Conservation (phyloP, 208 protist genomes). For the Leishmania arabica region DNA sequence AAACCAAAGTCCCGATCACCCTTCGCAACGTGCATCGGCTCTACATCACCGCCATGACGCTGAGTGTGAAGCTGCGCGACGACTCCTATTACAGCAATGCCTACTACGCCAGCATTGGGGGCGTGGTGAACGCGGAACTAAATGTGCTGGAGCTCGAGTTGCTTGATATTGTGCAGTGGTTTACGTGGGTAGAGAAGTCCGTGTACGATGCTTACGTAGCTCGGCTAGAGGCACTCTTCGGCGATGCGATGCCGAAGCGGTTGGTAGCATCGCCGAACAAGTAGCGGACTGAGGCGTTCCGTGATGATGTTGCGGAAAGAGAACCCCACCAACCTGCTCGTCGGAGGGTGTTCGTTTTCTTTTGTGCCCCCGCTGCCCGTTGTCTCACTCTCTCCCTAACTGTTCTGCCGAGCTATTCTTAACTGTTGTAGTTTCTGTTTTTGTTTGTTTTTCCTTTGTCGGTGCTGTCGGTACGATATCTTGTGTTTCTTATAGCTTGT, state of each 20-base stretch:
- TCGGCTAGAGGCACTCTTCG: conserved; percentile 45
- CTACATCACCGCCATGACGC: conserved; percentile 81
- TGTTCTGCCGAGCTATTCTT: background rate
- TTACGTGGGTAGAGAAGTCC: conserved; percentile 72
- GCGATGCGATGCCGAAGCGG: conserved; percentile 14
- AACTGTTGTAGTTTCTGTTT: background rate
- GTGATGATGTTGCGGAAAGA: background rate
- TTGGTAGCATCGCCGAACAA: background rate
- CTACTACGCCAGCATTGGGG: conserved; percentile 92
- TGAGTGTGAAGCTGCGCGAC: conserved; percentile 91
- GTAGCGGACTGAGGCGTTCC: background rate
- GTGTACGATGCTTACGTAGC: conserved; percentile 56
- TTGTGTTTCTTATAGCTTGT: background rate
- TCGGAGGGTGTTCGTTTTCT: background rate
- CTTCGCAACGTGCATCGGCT: conserved; percentile 86
- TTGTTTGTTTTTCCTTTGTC: background rate
- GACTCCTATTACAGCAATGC: conserved; percentile 92
- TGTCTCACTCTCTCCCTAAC: background rate
- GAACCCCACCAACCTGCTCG: background rate
- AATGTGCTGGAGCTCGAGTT: conserved; percentile 89
- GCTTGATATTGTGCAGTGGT: conserved; percentile 82
- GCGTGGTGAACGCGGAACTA: conserved; percentile 77
- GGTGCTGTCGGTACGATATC: background rate
- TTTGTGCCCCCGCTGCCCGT: background rate
- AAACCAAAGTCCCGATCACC: conserved; percentile 53